Base-by-base conservation (phyloP, 2,329 filamentous ascomycete genomes). In the Sclerotiophoma versabilis region DNA sequence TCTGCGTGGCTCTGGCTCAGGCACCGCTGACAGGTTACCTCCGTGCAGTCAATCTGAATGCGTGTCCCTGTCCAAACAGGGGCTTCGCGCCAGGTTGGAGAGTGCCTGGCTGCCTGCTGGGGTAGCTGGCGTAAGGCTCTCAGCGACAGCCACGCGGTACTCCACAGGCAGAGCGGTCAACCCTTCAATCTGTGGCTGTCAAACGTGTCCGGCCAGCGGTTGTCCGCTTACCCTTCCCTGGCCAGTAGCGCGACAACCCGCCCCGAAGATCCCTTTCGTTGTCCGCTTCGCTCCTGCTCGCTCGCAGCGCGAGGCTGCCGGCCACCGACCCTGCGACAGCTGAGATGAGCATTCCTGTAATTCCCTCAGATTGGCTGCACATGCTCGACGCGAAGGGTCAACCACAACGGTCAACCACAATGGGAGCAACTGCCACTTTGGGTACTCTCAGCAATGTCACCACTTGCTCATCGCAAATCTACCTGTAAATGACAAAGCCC, bases 61-160 rank as follows among this genome's bases (percentile, higher is more conserved):
- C 45, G 27, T 29, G 12, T 20, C 26, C 27, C 33, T 34, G 32
- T 45, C 27, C 51, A 12, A 25, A 43, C 51, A 45, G 33, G 45
- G 44, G 45, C 23, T 23, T 14, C 20, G 33, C 39, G 29, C 33
- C 45, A 54, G 51, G 41, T 54, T 54, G 50, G 39, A 44, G 47
- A 41, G 48, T 65, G 60, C 58, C 58, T 63, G 60, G 49, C 50
- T 58, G 63, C 58, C 64, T 63, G 46, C 59, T 38, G 48, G 61
- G 59, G 54, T 63, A 49, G 59, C 65, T 65, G 59, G 61, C 63
- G 60, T 61, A 58, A 66, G 62, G 62, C 60, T 57, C 45, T 38
- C 34, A 41, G 48, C 54, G 42, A 56, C 59, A 66, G 62, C 60
- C 64, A 65, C 61, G 57, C 61, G 57, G 48, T 49, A 36, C 50